A percentile compares a stretch with the other conserved stretches of the same genome.
These are phyloP conservation scores for Magnusiomyces tetraspermus DNA, from an alignment of 1,139 yeast species.

Conservation along the genomic window DNA sequence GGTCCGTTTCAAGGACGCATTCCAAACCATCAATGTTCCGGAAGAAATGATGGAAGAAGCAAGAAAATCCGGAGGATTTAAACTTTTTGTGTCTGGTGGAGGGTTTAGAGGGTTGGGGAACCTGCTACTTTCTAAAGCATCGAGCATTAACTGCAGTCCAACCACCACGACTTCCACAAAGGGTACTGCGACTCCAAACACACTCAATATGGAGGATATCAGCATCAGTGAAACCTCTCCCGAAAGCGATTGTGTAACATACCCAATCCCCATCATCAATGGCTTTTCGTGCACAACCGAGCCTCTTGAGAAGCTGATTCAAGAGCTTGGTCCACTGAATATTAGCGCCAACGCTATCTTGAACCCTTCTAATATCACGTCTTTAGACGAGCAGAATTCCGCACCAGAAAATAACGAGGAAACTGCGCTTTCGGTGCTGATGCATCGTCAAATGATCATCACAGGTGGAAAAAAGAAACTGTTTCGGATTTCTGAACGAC, in stretches of 20 bases:
- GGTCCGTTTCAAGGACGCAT: conserved; percentile 37
- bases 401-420: neutral
- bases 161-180: neutral
- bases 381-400: neutral
- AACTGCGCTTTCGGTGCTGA: neutral
- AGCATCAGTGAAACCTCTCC: neutral
- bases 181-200: conserved; percentile 17
- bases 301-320: conserved; percentile 34
- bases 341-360: neutral
- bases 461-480: conserved; percentile 31
- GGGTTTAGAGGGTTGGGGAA: conserved; percentile 59
- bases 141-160: neutral
- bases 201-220: too few species aligned
- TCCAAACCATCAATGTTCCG: conserved; percentile 36
- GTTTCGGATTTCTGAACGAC: conserved; percentile 51
- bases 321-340: conserved; percentile 10
- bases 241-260: conserved; percentile 43
- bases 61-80: conserved; percentile 44
- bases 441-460: neutral
- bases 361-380: neutral
- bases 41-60: conserved; percentile 30
- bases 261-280: conserved; percentile 45
- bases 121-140: conserved; percentile 37
- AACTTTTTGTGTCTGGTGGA: conserved; percentile 56
- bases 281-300: conserved; percentile 50